Evolutionary conservation across 1,284 basidiomycete genomes (phyloP).

Genomic region (Cerioporus squamosus): DNA sequence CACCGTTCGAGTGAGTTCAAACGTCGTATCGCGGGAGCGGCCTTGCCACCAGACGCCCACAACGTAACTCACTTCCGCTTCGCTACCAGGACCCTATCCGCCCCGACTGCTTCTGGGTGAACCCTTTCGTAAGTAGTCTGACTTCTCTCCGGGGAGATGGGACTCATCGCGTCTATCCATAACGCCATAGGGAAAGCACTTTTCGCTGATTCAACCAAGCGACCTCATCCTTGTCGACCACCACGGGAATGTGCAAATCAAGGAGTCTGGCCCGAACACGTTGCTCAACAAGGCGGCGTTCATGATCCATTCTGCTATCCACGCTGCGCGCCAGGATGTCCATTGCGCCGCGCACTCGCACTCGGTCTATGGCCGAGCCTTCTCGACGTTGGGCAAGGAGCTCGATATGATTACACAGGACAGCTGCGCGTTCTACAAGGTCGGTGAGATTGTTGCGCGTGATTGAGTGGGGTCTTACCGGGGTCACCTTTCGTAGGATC

Average conservation of each 20-base stretch:
- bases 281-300: conserved; percentile 53
- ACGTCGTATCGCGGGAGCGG: not conserved
- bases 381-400: conserved; percentile 58
- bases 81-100: conserved; percentile 47
- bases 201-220: conserved; percentile 48
- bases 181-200: conserved; percentile 46
- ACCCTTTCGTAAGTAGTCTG: conserved; percentile 43
- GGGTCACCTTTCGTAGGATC: conserved; percentile 28
- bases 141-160: not conserved
- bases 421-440: conserved; percentile 49
- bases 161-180: not conserved
- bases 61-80: too few relatives aligned
- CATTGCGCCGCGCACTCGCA: conserved; percentile 70
- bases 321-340: conserved; percentile 64
- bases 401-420: conserved; percentile 59
- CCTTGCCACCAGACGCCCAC: not conserved
- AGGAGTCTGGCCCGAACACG: conserved; percentile 42
- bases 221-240: conserved; percentile 55
- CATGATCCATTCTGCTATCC: conserved; percentile 59
- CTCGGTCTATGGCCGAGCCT: conserved; percentile 65
- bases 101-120: conserved; percentile 60
- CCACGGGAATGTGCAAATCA: conserved; percentile 48
- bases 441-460: conserved; percentile 20
- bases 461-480: not conserved
- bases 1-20: conserved; percentile 50